Conservation (phyloP, 805 yeast genomes). For the Starmerella vaccinii region DNA sequence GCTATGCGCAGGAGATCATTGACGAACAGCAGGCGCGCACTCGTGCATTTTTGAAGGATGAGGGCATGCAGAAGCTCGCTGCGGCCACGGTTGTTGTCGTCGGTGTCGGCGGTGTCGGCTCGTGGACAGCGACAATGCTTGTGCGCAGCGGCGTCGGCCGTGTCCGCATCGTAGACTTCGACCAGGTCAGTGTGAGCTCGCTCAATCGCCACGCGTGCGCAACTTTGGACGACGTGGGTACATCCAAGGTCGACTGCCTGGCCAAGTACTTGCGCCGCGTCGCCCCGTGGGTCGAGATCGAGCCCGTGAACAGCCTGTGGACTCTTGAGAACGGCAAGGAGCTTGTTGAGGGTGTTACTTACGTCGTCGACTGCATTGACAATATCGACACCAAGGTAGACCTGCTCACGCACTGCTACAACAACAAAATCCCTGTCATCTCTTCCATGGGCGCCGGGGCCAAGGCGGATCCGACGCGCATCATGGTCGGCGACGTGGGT, state of each 20-base stretch:
- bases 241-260: constrained; percentile 75
- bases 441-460: constrained; percentile 97
- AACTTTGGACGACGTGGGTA: constrained; percentile 81
- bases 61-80: constrained; percentile 67
- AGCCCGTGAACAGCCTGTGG: constrained; percentile 71
- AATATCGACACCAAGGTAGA: constrained; percentile 96
- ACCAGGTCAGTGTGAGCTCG: constrained; percentile 87
- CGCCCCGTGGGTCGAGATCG: constrained; percentile 91
- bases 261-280: constrained; percentile 54
- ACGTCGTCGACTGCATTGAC: constrained; percentile 90
- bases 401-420: constrained; percentile 60
- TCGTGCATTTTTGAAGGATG: constrained; percentile 81
- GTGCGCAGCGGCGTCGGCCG: constrained; percentile 81
- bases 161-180: constrained; percentile 80
- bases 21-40: constrained; percentile 90
- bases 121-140: constrained; percentile 87
- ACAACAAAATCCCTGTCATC: constrained; percentile 53
- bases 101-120: constrained; percentile 98
- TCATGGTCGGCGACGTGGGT: constrained; percentile 80
- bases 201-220: constrained; percentile 94
- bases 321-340: constrained; percentile 48
- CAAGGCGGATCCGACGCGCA: constrained; percentile 87
- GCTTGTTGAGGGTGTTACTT: constrained; percentile 55
- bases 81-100: constrained; percentile 62
- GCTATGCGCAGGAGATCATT: constrained; percentile 57